Base-by-base conservation (phyloP, 148 eudicot species). In the Arctostaphylos glauca region DNA sequence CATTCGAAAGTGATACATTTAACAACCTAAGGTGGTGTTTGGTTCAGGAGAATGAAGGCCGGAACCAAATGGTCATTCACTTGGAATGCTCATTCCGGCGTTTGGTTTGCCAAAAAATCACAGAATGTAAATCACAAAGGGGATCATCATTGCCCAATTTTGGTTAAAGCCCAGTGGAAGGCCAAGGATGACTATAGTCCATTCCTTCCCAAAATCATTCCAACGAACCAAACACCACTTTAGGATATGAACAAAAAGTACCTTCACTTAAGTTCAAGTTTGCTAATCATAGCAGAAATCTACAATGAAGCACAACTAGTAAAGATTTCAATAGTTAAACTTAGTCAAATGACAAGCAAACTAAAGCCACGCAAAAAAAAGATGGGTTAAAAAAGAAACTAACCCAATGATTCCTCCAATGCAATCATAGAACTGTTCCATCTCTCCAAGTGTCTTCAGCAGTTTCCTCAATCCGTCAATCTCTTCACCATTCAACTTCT, bases 401-500 rank as follows among this genome's bases (percentile, higher is more conserved):
- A 84, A 95, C 98, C 98, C 98, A 78, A 96, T 89, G 80, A 96
- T 93, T 48, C 99, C 99, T 67, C 98, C 98, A 93, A 94, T 90
- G 89, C 98, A 96, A 82, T 94, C 90, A 87, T 96, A 96, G 77
- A 96, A 96, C 50, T 78, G 71, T 49, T 96, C 98, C 83, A 96
- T 85, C 46, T 93, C 95, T 68, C 87, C 80, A 78, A 96, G 87
- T 83, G 83, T 86, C 88, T 86, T 91, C 83, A 92, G 60, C 87
- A 96, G 79, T 52, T 85, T 89, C 44, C 81, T 87, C 89, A 96
- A 87, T 46, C 90, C 91, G 6, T 44, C 55, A 74, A 86, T 43
- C 70, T 92, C 89, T 48, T 90, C 91, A 13, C 78, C 87, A 73
- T 76, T 78, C 81, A 91, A 74, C 80, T 67, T 83, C 80, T 79